Evolutionary conservation across 2,329 filamentous ascomycete genomes (phyloP).

Genomic region (Emergomyces orientalis): DNA sequence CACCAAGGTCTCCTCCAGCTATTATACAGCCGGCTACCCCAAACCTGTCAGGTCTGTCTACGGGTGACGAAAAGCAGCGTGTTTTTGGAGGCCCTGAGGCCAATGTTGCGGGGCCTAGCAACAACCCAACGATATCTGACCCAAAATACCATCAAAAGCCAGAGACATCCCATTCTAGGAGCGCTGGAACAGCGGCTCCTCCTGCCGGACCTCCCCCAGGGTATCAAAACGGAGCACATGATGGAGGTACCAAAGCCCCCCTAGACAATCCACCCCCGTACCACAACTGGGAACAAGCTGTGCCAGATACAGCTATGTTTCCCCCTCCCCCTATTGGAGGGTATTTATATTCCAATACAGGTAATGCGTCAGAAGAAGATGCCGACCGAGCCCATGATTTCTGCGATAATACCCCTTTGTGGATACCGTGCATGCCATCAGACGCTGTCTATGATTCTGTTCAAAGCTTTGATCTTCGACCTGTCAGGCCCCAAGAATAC

Average conservation of each 20-base stretch:
- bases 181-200: slow-evolving; percentile 3
- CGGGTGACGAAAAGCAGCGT: slow-evolving; percentile 11
- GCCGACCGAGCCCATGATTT: slow-evolving; percentile 49
- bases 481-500: slow-evolving; percentile 36
- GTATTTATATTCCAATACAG: slow-evolving; percentile 46
- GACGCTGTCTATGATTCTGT: slow-evolving; percentile 36
- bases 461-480: slow-evolving; percentile 37
- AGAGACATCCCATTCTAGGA: slow-evolving; percentile 13
- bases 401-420: slow-evolving; percentile 45
- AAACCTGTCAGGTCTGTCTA: slow-evolving; percentile 8
- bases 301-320: slow-evolving; percentile 51
- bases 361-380: slow-evolving; percentile 48
- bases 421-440: slow-evolving; percentile 39
- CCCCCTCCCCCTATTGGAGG: slow-evolving; percentile 50
- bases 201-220: slow-evolving; percentile 14
- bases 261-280: slow-evolving; percentile 44
- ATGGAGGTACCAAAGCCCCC: slow-evolving; percentile 12
- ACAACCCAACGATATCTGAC: not conserved
- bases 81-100: slow-evolving; percentile 8
- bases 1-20: not conserved
- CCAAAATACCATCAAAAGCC: slow-evolving; percentile 12
- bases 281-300: slow-evolving; percentile 51
- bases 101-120: not conserved
- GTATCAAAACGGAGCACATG: not conserved
- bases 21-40: not conserved